phyloP scores from a whole-genome alignment of 2,329 filamentous ascomycete genomes.

The Neobulgaria alba region DNA sequence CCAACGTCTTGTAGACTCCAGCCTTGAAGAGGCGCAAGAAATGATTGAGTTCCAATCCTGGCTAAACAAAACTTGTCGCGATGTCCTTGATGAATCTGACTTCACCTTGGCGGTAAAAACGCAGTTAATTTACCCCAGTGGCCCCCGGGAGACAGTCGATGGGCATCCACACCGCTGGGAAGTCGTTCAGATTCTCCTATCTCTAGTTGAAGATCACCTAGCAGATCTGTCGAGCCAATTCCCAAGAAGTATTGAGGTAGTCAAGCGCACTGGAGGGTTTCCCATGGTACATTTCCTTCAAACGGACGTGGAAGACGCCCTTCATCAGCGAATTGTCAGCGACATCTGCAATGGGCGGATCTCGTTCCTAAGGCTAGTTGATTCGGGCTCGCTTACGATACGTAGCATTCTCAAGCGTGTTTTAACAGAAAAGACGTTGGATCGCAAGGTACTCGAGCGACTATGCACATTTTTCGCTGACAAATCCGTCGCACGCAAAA shows the following conservation, averaged over 20 bases:
- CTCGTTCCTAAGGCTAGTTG: conserved; percentile 26
- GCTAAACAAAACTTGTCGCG: conserved; percentile 35
- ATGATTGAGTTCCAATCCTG: conserved; percentile 38
- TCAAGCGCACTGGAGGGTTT: conserved; percentile 30
- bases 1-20: conserved; percentile 35
- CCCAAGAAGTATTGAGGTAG: conserved; percentile 36
- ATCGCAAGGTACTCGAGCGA: conserved; percentile 6
- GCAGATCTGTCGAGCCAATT: conserved; percentile 30
- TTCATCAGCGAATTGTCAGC: conserved; percentile 26
- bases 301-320: conserved; percentile 28
- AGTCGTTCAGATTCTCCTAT: conserved; percentile 24
- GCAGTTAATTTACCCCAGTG: conserved; percentile 34
- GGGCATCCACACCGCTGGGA: conserved; percentile 32
- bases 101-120: conserved; percentile 31
- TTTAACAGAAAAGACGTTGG: conserved; percentile 28
- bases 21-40: conserved; percentile 29
- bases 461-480: conserved; percentile 11
- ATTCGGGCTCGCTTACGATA: conserved; percentile 3
- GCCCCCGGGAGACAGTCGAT: conserved; percentile 31
- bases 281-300: conserved; percentile 40
- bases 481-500: conserved; percentile 18
- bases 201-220: conserved; percentile 25
- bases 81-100: conserved; percentile 44
- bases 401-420: conserved; percentile 19
- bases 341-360: conserved; percentile 28